These are phyloP conservation scores for Alternaria panax DNA, from an alignment of 2,329 filamentous ascomycete species.

Conservation along the genomic window DNA sequence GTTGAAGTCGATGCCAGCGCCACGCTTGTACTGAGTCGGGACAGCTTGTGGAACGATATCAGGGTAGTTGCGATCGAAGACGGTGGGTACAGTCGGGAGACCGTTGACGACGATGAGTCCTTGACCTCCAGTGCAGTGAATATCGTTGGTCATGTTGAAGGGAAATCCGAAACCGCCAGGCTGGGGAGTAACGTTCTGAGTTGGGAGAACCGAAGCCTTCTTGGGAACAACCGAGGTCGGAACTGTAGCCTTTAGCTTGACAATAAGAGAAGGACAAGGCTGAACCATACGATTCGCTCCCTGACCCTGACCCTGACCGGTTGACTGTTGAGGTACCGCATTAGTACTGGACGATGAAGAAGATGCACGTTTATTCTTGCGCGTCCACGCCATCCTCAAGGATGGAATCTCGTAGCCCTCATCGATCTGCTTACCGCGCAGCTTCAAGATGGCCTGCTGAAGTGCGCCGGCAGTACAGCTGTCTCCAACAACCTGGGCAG, in stretches of 20 bases:
- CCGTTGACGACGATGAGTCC: not conserved
- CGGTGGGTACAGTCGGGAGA: not conserved
- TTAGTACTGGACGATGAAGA: conserved; percentile 16
- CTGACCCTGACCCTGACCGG: not conserved
- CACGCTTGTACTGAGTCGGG: not conserved
- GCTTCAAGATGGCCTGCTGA: conserved; percentile 46
- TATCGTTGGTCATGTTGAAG: not conserved
- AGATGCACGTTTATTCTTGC: conserved; percentile 18
- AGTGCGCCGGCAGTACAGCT: conserved; percentile 38
- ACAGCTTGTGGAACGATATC: not conserved
- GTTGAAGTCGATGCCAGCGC: not conserved
- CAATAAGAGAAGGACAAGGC: conserved; percentile 12
- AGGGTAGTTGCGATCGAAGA: not conserved
- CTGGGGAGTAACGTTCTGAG: not conserved
- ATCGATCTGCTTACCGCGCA: conserved; percentile 29
- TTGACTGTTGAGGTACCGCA: not conserved
- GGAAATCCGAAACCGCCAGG: not conserved
- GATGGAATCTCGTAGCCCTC: conserved; percentile 31
- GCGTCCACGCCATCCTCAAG: conserved; percentile 36
- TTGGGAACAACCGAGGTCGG: no score
- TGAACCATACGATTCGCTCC: conserved; percentile 8
- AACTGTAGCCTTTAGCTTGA: conserved; percentile 14
- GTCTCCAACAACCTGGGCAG: conserved; percentile 33
- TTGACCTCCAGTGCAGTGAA: not conserved
- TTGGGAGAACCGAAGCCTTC: no score